Percentiles rank a stretch among this genome's conserved stretches.
Evolutionary conservation across 768 basidiomycete species (phyloP).

Genomic region (Cantharellus anzutake): DNA sequence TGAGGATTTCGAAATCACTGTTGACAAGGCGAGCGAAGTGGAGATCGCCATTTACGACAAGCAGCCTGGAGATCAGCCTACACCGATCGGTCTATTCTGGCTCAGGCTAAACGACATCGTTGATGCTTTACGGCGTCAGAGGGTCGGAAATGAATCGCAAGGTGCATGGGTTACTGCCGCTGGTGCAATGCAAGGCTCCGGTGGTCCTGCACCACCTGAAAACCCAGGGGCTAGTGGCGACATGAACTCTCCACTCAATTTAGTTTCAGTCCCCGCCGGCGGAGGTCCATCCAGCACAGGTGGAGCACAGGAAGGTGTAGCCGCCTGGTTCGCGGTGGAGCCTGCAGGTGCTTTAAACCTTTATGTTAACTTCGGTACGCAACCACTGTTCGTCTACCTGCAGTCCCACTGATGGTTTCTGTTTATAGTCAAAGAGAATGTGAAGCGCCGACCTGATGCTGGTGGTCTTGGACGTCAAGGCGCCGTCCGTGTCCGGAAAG

Average conservation of each 20-base stretch:
- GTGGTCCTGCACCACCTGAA: constrained; percentile 18
- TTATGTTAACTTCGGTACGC: constrained; percentile 80
- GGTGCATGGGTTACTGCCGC: constrained; percentile 89
- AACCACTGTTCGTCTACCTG: neutral
- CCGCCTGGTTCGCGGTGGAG: constrained; percentile 95
- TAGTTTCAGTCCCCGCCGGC: constrained; percentile 12
- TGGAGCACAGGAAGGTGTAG: constrained; percentile 52
- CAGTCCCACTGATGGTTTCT: neutral
- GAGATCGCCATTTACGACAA: constrained; percentile 94
- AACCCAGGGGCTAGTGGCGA: constrained; percentile 22
- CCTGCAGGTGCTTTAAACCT: constrained; percentile 87
- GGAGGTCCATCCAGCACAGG: neutral
- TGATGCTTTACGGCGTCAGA: constrained; percentile 81
- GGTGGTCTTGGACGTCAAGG: constrained; percentile 94
- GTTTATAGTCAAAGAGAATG: constrained; percentile 85
- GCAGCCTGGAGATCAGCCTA: constrained; percentile 50
- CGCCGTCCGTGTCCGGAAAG: constrained; percentile 93
- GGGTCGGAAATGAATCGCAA: constrained; percentile 68
- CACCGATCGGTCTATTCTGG: constrained; percentile 91
- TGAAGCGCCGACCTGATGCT: constrained; percentile 89
- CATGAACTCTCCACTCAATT: constrained; percentile 23
- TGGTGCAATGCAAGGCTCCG: constrained; percentile 38
- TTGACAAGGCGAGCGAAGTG: constrained; percentile 97
- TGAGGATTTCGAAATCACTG: constrained; percentile 88
- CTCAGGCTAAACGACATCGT: constrained; percentile 84